These are phyloP conservation scores for maize (Zea mays) DNA, from an alignment of 176 grass and related monocot species.

Conservation along the genomic window DNA sequence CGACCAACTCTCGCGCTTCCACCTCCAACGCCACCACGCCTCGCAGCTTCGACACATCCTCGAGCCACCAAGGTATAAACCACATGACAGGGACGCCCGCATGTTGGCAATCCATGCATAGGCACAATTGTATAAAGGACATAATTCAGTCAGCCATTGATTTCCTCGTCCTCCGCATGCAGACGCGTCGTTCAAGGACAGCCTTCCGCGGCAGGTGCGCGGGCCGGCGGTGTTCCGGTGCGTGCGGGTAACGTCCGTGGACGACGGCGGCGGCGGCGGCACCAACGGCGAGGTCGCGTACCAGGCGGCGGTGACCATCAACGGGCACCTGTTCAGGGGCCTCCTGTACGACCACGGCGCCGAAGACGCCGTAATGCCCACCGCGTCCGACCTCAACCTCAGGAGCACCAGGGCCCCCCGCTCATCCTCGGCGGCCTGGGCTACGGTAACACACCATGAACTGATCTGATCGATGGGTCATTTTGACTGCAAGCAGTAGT, in stretches of 20 bases:
- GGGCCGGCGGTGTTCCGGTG: slow-evolving; percentile 91
- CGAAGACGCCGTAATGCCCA: slow-evolving; percentile 38
- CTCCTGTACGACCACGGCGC: slow-evolving; percentile 88
- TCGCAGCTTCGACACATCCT: slow-evolving; percentile 83
- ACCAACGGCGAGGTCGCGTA: slow-evolving; percentile 74
- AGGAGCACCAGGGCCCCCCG: slow-evolving; percentile 39
- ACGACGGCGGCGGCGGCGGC: slow-evolving; percentile 43
- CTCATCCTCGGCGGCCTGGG: slow-evolving; percentile 62
- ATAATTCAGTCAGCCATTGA: neutral
- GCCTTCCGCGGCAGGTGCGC: slow-evolving; percentile 76
- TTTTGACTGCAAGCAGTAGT: neutral
- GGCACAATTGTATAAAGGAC: neutral
- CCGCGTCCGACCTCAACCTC: slow-evolving; percentile 87
- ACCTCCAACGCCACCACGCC: slow-evolving; percentile 82
- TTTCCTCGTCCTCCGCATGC: neutral
- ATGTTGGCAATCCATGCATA: neutral
- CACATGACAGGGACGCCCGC: neutral
- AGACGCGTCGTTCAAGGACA: slow-evolving; percentile 65
- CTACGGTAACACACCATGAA: slow-evolving; percentile 69
- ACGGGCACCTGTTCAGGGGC: slow-evolving; percentile 87
- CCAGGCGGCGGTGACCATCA: slow-evolving; percentile 84
- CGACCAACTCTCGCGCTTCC: slow-evolving; percentile 60
- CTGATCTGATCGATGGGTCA: slow-evolving; percentile 2
- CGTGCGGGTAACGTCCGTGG: slow-evolving; percentile 79
- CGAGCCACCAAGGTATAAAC: slow-evolving; percentile 77